These are phyloP conservation scores for Eragrostis nindensis DNA, from an alignment of 176 grass and related monocot genomes.

Conservation along the genomic window DNA sequence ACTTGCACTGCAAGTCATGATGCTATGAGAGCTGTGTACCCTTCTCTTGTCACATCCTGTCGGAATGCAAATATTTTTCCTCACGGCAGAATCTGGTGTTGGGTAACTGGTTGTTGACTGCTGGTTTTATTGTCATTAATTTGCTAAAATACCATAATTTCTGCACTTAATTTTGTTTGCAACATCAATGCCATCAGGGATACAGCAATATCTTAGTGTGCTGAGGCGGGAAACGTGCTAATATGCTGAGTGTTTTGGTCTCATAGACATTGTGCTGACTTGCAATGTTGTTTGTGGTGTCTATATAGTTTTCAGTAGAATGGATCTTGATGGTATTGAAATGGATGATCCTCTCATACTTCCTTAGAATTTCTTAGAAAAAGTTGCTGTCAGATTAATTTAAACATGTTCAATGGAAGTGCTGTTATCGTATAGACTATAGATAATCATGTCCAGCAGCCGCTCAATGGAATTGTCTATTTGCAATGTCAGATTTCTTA, in stretches of 20 bases:
- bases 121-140: conserved; percentile 5
- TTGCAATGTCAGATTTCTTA: neutral
- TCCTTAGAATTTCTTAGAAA: neutral
- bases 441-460: too few relatives aligned
- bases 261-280: neutral
- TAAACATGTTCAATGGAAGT: neutral
- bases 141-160: conserved; percentile 24
- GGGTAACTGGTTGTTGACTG: neutral
- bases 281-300: neutral
- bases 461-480: neutral
- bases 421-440: neutral
- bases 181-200: conserved; percentile 9
- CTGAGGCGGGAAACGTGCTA: neutral
- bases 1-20: neutral
- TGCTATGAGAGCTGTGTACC: neutral
- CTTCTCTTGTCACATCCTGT: conserved; percentile 5
- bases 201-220: neutral
- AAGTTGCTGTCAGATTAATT: neutral
- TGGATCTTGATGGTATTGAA: neutral
- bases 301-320: neutral
- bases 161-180: neutral
- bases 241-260: neutral
- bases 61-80: conserved; percentile 15
- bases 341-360: neutral
- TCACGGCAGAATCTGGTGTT: neutral